A percentile compares a stretch with the other conserved stretches of the same genome.
phyloP scores from a whole-genome alignment of 2,329 filamentous ascomycete genomes.

The Stagonosporopsis chrysanthemi region DNA sequence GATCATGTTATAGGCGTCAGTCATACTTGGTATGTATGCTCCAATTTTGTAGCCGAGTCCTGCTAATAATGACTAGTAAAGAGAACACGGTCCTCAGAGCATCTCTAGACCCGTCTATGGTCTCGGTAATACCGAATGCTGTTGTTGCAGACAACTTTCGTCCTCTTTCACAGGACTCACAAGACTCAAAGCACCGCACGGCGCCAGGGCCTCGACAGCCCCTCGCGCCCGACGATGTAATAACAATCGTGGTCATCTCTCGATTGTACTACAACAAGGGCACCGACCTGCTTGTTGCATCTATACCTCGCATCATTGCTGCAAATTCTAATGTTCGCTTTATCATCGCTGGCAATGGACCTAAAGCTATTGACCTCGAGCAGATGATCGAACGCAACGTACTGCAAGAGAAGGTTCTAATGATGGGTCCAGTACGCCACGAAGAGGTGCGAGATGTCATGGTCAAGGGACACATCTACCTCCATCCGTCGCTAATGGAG shows the following conservation, averaged over 20 bases:
- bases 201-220: slow-evolving; percentile 67
- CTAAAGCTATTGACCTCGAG: slow-evolving; percentile 96
- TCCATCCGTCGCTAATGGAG: slow-evolving; percentile 93
- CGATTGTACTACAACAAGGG: slow-evolving; percentile 99
- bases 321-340: slow-evolving; percentile 93
- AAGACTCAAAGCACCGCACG: slow-evolving; percentile 35
- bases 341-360: slow-evolving; percentile 93
- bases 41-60: not conserved
- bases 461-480: slow-evolving; percentile 94
- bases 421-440: slow-evolving; percentile 90
- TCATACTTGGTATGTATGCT: slow-evolving; percentile 80
- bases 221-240: slow-evolving; percentile 81
- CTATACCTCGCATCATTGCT: slow-evolving; percentile 89
- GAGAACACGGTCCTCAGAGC: slow-evolving; percentile 96
- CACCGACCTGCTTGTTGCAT: slow-evolving; percentile 94
- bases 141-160: slow-evolving; percentile 96
- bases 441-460: slow-evolving; percentile 98
- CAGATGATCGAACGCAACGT: slow-evolving; percentile 98
- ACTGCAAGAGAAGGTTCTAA: slow-evolving; percentile 89
- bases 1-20: slow-evolving; percentile 98
- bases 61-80: slow-evolving; percentile 67
- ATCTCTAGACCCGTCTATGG: slow-evolving; percentile 93
- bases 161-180: slow-evolving; percentile 63
- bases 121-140: slow-evolving; percentile 96
- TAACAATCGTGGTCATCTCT: slow-evolving; percentile 97